Evolutionary conservation across 2,329 filamentous ascomycete species (phyloP).

Genomic region (Fusarium zealandicum): DNA sequence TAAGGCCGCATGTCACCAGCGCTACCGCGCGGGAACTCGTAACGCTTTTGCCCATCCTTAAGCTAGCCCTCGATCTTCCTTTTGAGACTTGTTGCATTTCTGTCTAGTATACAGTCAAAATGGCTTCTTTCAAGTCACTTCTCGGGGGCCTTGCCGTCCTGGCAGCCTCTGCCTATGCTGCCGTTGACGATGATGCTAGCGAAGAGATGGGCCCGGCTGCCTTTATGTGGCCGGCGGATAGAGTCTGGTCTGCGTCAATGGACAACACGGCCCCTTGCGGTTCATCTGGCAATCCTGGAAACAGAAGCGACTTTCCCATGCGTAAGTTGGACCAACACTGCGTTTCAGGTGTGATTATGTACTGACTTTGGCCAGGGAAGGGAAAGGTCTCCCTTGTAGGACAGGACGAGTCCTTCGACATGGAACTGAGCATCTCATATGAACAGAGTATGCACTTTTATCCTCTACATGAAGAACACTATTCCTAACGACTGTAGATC

Average conservation of each 20-base stretch:
- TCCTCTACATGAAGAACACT: background rate
- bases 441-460: slow-evolving; percentile 49
- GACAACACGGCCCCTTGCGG: slow-evolving; percentile 67
- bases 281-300: slow-evolving; percentile 54
- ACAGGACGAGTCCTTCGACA: slow-evolving; percentile 62
- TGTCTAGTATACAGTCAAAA: background rate
- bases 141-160: slow-evolving; percentile 27
- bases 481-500: slow-evolving; percentile 43
- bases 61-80: background rate
- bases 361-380: slow-evolving; percentile 50
- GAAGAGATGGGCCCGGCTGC: slow-evolving; percentile 60
- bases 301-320: slow-evolving; percentile 64
- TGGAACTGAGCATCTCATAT: slow-evolving; percentile 62
- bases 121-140: slow-evolving; percentile 30
- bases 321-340: slow-evolving; percentile 44
- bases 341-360: background rate
- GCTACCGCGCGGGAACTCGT: background rate
- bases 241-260: slow-evolving; percentile 59
- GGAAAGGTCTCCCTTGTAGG: slow-evolving; percentile 62
- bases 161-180: slow-evolving; percentile 16
- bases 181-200: slow-evolving; percentile 7
- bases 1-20: slow-evolving; percentile 17
- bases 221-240: slow-evolving; percentile 68
- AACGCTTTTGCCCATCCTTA: slow-evolving; percentile 1
- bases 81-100: too few species aligned